phyloP scores from a whole-genome alignment of 2,329 filamentous ascomycete genomes.

The Xylariales sp. region DNA sequence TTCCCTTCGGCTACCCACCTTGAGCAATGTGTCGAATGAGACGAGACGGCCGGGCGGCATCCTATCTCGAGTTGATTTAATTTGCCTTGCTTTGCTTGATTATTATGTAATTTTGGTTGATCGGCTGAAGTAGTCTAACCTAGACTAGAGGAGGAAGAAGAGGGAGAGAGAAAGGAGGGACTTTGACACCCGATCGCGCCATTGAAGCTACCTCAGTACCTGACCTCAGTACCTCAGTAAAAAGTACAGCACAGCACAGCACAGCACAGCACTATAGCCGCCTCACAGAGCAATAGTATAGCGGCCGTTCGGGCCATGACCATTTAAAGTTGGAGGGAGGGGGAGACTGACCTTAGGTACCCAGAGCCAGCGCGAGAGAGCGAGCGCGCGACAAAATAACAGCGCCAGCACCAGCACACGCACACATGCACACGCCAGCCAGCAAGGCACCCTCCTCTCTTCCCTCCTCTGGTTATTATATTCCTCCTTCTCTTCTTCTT shows the following conservation, averaged over 20 bases:
- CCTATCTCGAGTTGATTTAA: conserved; percentile 5
- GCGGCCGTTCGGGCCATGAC: conserved; percentile 10
- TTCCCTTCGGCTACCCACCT: background rate
- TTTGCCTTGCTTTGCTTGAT: too few species aligned
- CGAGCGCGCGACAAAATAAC: conserved; percentile 18
- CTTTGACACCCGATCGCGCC: conserved; percentile 16
- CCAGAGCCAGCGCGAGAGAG: conserved; percentile 12
- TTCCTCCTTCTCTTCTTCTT: conserved; percentile 29
- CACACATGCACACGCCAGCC: conserved; percentile 13
- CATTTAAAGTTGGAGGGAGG: background rate
- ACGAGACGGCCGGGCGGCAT: conserved; percentile 7
- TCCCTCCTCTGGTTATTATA: conserved; percentile 30
- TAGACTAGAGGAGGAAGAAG: too few species aligned
- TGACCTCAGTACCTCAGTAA: too few species aligned
- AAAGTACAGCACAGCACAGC: background rate
- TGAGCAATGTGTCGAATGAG: background rate
- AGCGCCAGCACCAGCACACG: conserved; percentile 1
- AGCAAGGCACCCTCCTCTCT: conserved; percentile 32
- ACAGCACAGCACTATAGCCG: conserved; percentile 1
- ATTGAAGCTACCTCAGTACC: conserved; percentile 13
- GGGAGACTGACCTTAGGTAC: background rate
- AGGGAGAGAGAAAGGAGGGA: conserved; percentile 11
- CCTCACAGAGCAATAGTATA: conserved; percentile 29
- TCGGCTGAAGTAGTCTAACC: too few species aligned
- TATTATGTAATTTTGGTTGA: conserved; percentile 13